Base-by-base conservation (phyloP, 163 green algal genomes). In the Picocystis sp. region DNA sequence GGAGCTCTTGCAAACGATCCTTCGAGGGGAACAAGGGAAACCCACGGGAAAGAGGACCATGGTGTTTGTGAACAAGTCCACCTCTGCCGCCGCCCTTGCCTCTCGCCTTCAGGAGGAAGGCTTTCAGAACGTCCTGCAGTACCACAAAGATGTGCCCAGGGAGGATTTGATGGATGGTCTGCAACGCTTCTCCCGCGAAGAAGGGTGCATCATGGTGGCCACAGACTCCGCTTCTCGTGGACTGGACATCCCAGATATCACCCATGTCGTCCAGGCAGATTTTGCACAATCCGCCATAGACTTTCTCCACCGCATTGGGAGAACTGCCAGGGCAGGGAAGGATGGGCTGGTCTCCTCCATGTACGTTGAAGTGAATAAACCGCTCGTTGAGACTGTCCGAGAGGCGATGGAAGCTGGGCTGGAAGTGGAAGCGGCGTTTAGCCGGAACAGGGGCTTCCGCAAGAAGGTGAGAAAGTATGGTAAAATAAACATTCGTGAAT, bases 281-380 rank as follows among this genome's bases (percentile, higher is more conserved):
- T 98, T 96, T 76, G 89, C 89, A 5, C 23, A 67, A 14, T 86
- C 75, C 33, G 84, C 89, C 9, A 74, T 96, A n/a, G 84, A 95
- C 58, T 93, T 83, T 41, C 35, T 93, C 47, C 83, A 93, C 51
- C 60, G 83, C 34, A 69, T 75, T 1, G 69, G 69, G 9, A 41
- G 69, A 17, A 77, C 66, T 34, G 69, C 62, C n/a, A 72, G 14
- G 67, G 65, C 25, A 67, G 79, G 53, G 43, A 22, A 60, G 25
- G 19, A 2, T 15, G 83, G 83, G 13, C 66, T 55, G 8, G 80
- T 88, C 24, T 87, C 77, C 2, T 90, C 77, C 2, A 60, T 97
- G 25, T 74, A 76, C 61, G 45, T 50, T 14, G 42, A 51, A 5
- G 68, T 71, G 10, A 59, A 68, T 22, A 66, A 57, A 24, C 52